A percentile compares a stretch with the other conserved stretches of the same genome.
Conservation (phyloP, 1,284 basidiomycete genomes). For the Ustilago trichophora region DNA sequence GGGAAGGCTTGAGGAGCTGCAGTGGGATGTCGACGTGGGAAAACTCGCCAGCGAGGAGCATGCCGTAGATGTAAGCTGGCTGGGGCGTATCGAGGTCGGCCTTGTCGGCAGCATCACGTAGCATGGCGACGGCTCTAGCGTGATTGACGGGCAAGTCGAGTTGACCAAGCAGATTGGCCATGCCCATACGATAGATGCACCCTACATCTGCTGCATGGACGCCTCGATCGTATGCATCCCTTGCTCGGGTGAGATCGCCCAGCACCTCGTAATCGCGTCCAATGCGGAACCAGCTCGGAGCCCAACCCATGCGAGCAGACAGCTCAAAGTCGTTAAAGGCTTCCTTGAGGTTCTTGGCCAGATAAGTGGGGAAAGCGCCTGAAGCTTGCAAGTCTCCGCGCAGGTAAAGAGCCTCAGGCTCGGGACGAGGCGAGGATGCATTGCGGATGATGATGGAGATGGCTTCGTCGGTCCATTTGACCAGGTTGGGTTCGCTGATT, state of each 20-base stretch:
- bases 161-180: constrained; percentile 88
- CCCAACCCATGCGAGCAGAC: constrained; percentile 61
- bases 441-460: constrained; percentile 53
- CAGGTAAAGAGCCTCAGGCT: constrained; percentile 79
- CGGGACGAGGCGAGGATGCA: constrained; percentile 66
- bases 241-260: constrained; percentile 75
- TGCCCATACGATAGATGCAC: constrained; percentile 77
- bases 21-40: constrained; percentile 52
- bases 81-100: constrained; percentile 81
- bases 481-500: constrained; percentile 75
- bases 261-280: constrained; percentile 91
- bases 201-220: constrained; percentile 77
- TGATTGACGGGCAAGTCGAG: constrained; percentile 74
- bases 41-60: constrained; percentile 77
- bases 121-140: constrained; percentile 75
- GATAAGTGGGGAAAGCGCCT: constrained; percentile 70
- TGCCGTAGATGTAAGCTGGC: constrained; percentile 80
- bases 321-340: constrained; percentile 83
- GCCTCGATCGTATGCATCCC: constrained; percentile 82
- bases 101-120: constrained; percentile 79
- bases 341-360: constrained; percentile 74
- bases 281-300: constrained; percentile 79
- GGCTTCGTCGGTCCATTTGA: constrained; percentile 75
- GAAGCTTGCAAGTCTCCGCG: constrained; percentile 77
- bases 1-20: constrained; percentile 50